phyloP scores from a whole-genome alignment of 2,329 filamentous ascomycete genomes.

The Berkeleyomyces rouxiae region DNA sequence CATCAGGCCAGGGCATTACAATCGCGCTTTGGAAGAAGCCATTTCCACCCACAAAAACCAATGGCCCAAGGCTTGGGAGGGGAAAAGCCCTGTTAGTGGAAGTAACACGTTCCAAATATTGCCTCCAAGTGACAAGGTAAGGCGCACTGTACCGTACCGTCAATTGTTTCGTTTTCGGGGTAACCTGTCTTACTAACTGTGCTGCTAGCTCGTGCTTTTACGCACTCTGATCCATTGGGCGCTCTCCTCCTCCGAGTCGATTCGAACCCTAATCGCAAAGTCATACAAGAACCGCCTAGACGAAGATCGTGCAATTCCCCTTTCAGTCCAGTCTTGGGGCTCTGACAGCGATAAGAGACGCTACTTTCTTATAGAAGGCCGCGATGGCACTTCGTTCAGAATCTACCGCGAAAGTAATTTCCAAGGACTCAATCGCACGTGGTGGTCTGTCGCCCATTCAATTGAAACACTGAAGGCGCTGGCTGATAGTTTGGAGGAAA shows the following conservation, averaged over 20 bases:
- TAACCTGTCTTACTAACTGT: background rate
- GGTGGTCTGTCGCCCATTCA: conserved; percentile 81
- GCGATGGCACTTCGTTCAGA: conserved; percentile 85
- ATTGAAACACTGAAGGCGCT: conserved; percentile 72
- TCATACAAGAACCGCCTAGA: conserved; percentile 79
- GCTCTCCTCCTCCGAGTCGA: conserved; percentile 67
- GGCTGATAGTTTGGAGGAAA: conserved; percentile 56
- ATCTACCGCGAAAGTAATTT: conserved; percentile 90
- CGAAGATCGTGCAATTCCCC: conserved; percentile 62
- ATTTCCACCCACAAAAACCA: conserved; percentile 69
- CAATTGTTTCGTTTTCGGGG: background rate
- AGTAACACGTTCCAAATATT: conserved; percentile 69
- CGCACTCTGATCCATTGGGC: conserved; percentile 77
- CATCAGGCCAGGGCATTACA: conserved; percentile 72
- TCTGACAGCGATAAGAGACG: conserved; percentile 76
- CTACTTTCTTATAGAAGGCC: conserved; percentile 86
- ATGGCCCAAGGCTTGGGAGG: conserved; percentile 75
- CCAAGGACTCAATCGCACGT: conserved; percentile 55
- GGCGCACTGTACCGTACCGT: conserved; percentile 16
- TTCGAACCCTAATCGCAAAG: conserved; percentile 68
- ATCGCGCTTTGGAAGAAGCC: conserved; percentile 84
- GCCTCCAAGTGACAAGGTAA: conserved; percentile 64
- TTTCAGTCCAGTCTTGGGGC: conserved; percentile 84
- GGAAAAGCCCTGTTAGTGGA: conserved; percentile 67
- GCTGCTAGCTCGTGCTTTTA: conserved; percentile 59